Percentiles rank a stretch among this genome's conserved stretches.
Conservation (phyloP, 2,329 filamentous ascomycete species). For the Aspergillus pseudoviridinutans region DNA sequence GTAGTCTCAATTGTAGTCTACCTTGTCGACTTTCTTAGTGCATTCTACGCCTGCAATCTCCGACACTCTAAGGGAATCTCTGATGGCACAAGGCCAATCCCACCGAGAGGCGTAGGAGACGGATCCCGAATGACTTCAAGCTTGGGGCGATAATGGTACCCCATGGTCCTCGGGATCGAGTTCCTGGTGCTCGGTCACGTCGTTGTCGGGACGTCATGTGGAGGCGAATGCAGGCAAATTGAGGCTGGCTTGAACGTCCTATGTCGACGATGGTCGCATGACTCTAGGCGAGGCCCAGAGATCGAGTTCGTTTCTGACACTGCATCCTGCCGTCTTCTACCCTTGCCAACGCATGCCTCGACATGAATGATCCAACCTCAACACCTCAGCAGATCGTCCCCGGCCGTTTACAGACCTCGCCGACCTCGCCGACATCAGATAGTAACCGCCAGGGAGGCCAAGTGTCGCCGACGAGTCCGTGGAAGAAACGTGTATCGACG, state of each 20-base stretch:
- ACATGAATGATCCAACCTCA: conserved; percentile 3
- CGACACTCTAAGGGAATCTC: background rate
- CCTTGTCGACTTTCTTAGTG: background rate
- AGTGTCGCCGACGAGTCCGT: conserved; percentile 7
- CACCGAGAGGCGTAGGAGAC: background rate
- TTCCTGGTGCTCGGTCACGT: conserved; percentile 18
- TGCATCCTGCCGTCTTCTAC: background rate
- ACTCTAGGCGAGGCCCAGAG: background rate
- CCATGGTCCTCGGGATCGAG: conserved; percentile 10
- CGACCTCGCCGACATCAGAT: conserved; percentile 10
- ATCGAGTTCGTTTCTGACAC: background rate
- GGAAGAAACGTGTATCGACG: conserved; percentile 39
- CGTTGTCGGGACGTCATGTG: conserved; percentile 15
- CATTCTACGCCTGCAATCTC: background rate
- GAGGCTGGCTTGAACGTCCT: background rate
- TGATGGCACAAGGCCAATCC: background rate
- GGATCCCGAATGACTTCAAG: background rate
- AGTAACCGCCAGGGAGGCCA: conserved; percentile 8
- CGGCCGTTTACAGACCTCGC: conserved; percentile 4
- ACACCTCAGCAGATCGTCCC: conserved; percentile 20
- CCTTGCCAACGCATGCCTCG: background rate
- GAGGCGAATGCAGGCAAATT: conserved; percentile 6
- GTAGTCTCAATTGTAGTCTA: background rate
- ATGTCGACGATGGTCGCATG: background rate
- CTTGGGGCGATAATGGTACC: background rate